Evolutionary conservation across 202 grass and related monocot genomes (phyloP).

Genomic region (Elaeis oleifera): DNA sequence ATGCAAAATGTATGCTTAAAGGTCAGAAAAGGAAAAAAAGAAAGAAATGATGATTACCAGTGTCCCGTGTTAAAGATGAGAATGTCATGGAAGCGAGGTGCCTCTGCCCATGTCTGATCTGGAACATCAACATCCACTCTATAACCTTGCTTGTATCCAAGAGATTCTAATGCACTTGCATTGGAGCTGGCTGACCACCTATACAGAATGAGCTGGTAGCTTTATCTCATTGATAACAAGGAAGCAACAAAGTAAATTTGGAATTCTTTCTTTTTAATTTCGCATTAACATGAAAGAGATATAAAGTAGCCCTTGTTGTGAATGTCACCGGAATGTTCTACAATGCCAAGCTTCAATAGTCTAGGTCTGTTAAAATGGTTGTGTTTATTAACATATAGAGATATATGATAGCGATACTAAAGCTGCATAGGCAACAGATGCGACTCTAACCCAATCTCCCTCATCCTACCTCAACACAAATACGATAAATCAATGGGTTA

Average conservation of each 20-base stretch:
- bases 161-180: conserved; percentile 61
- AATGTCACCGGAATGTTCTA: too few species aligned
- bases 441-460: too few species aligned
- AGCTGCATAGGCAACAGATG: too few species aligned
- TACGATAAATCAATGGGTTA: too few species aligned
- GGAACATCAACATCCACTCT: conserved; percentile 83
- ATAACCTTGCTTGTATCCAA: conserved; percentile 81
- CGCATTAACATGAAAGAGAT: too few species aligned
- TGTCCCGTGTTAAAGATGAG: conserved; percentile 95
- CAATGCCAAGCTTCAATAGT: too few species aligned
- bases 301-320: too few species aligned
- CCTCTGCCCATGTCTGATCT: conserved; percentile 67
- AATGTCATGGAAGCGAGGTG: conserved; percentile 79
- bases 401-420: too few species aligned
- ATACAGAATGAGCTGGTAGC: conserved; percentile 2
- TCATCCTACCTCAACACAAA: too few species aligned
- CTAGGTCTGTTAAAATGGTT: too few species aligned
- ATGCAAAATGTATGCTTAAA: background rate
- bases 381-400: too few species aligned
- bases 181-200: conserved; percentile 68
- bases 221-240: conserved; percentile 11
- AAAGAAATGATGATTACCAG: conserved; percentile 36
- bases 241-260: background rate
- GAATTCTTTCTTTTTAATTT: background rate
- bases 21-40: background rate